Base-by-base conservation (phyloP, 306 rosid genomes). In the Castanea sativa region DNA sequence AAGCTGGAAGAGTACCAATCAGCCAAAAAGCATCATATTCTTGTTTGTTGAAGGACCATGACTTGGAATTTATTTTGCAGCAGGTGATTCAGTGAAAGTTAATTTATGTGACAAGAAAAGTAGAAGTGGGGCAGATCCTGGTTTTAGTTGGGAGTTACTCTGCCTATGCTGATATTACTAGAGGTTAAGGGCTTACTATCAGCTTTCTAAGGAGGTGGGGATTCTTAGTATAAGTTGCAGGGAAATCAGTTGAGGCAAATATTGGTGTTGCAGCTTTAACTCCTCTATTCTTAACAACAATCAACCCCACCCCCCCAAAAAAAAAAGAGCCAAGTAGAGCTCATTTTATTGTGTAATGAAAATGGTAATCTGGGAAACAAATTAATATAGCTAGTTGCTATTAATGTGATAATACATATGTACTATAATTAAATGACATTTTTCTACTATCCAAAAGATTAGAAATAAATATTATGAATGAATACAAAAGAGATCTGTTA, bases 31-130 rank as follows among this genome's bases (percentile, higher is more conserved):
- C 16, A 49, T 49, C 53, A 49, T 49, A 49, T 14, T 32, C 30
- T 5, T 5, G 27, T 55, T 23, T 7, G 10, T 55, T 18, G 56
- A n/a, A 25, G 59, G 80, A 72, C 81, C 79, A 74, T 78, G 68
- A 82, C 57, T 77, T 76, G 74, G 51, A 58, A 84, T 74, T 75
- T 76, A 72, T 63, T 71, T 64, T 84, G 84, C 92, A 81, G 91
- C 86, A 14, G 21, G 79, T 70, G 45, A 83, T 81, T 55, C 57
- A 79, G 30, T 80, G 83, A 89, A 69, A 83, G 77, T 83, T 60
- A 71, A 67, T 78, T 63, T 63, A 45, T 21, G 68, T 71, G 56
- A 21, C 79, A 81, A 79, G 75, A 61, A 76, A 63, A 78, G 52
- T 74, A 30, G 55, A 6, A 67, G 71, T 33, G 18, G 74, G 73